phyloP scores from a whole-genome alignment of 345 rosid species.

The Arabidopsis arenosa region DNA sequence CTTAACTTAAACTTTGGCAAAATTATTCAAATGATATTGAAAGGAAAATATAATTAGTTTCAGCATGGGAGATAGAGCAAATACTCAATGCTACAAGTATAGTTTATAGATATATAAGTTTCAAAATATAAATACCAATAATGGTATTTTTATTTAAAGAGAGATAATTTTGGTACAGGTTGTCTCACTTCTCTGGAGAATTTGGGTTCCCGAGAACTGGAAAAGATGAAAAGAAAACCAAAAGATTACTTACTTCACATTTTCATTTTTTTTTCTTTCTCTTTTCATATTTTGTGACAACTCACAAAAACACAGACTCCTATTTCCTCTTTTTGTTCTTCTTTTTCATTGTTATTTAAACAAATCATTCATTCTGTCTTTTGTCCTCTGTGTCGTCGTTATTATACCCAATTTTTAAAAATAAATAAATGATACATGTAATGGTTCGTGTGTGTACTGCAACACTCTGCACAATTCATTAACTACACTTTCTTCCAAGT shows the following conservation, averaged over 20 bases:
- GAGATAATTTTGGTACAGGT: conserved; percentile 33
- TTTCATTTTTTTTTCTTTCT: conserved; percentile 10
- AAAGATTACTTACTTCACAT: conserved; percentile 5
- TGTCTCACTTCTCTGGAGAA: conserved; percentile 36
- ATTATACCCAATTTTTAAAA: neutral
- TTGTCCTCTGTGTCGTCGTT: conserved; percentile 29
- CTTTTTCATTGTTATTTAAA: neutral
- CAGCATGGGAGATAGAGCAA: neutral
- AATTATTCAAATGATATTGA: neutral
- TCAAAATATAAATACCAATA: neutral
- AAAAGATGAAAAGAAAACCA: conserved; percentile 25
- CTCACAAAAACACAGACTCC: conserved; percentile 32
- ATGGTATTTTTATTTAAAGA: neutral
- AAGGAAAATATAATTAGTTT: neutral
- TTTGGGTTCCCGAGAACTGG: conserved; percentile 41
- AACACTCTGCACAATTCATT: conserved; percentile 43
- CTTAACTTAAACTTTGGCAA: neutral
- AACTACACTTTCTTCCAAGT: conserved; percentile 45
- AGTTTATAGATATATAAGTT: neutral
- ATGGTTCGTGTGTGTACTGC: conserved; percentile 32
- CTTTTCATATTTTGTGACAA: conserved; percentile 41
- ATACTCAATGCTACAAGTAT: neutral
- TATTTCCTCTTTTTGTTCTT: conserved; percentile 28
- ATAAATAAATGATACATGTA: neutral
- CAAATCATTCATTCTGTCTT: conserved; percentile 10